Evolutionary conservation across 306 rosid species (phyloP).

Genomic region (Albizia julibrissin): DNA sequence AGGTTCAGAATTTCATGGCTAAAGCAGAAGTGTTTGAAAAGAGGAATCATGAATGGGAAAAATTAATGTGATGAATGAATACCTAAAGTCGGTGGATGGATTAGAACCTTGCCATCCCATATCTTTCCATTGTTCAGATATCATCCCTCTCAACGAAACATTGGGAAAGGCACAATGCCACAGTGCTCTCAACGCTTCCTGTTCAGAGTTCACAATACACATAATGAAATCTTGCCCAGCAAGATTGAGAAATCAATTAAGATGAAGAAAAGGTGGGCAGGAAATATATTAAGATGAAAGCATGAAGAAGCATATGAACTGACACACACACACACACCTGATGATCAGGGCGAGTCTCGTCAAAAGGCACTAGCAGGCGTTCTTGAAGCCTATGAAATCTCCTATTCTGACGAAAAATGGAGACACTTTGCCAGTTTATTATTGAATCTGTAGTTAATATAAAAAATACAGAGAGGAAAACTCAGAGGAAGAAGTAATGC

Average conservation of each 20-base stretch:
- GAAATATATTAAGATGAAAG: neutral
- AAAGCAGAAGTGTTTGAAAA: neutral
- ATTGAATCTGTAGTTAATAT: neutral
- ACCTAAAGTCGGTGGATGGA: slow-evolving; percentile 95
- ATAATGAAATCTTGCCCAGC: neutral
- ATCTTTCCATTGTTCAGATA: slow-evolving; percentile 95
- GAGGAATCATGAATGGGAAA: neutral
- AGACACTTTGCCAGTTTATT: slow-evolving; percentile 10
- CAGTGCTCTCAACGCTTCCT: slow-evolving; percentile 79
- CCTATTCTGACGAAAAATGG: slow-evolving; percentile 54
- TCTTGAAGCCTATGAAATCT: slow-evolving; percentile 83
- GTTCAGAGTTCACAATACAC: slow-evolving; percentile 24
- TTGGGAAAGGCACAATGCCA: slow-evolving; percentile 83
- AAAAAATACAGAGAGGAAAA: neutral
- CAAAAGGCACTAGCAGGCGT: slow-evolving; percentile 69
- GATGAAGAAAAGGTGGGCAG: neutral
- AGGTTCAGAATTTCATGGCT: neutral
- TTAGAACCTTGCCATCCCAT: slow-evolving; percentile 99
- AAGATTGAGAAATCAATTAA: neutral
- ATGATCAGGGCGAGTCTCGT: slow-evolving; percentile 74
- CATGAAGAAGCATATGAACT: neutral
- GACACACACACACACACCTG: slow-evolving; percentile 42
- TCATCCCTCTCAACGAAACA: slow-evolving; percentile 58
- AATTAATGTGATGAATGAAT: neutral
- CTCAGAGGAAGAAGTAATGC: neutral